A percentile compares a stretch with the other conserved stretches of the same genome.
Evolutionary conservation across 441 rosid genomes (phyloP).

Genomic region (Gossypium aridum): DNA sequence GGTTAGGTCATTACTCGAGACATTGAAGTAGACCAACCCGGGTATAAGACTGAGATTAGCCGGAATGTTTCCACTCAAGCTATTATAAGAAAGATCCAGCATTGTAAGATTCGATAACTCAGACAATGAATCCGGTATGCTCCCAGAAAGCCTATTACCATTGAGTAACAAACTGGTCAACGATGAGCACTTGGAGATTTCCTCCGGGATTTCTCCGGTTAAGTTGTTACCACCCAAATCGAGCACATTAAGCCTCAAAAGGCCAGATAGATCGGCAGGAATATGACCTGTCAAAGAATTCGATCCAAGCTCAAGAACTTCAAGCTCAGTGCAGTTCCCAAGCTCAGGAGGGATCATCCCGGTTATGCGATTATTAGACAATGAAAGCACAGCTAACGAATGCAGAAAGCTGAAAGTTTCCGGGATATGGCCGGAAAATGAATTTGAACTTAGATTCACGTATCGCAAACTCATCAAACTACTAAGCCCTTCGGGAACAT

Average conservation of each 20-base stretch:
- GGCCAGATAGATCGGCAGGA: constrained; percentile 64
- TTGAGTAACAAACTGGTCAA: constrained; percentile 48
- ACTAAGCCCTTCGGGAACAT: constrained; percentile 90
- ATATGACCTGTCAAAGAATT: constrained; percentile 58
- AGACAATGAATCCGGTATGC: constrained; percentile 60
- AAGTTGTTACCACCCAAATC: constrained; percentile 69
- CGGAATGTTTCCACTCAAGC: constrained; percentile 79
- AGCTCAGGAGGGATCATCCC: constrained; percentile 70
- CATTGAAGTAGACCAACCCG: constrained; percentile 59
- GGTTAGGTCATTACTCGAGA: constrained; percentile 61
- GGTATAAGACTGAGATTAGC: constrained; percentile 40
- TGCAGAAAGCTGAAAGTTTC: constrained; percentile 69
- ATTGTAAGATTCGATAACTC: constrained; percentile 45
- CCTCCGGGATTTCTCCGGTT: constrained; percentile 62
- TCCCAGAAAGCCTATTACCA: constrained; percentile 61
- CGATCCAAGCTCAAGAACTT: constrained; percentile 63
- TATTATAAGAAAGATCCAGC: constrained; percentile 75
- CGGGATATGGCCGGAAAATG: constrained; percentile 67
- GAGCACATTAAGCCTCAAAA: constrained; percentile 49
- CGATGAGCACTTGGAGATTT: constrained; percentile 42
- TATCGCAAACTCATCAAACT: constrained; percentile 67
- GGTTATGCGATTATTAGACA: constrained; percentile 63
- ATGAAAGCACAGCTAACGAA: constrained; percentile 57
- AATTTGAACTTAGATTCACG: constrained; percentile 68
- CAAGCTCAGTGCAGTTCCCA: constrained; percentile 82